Base-by-base conservation (phyloP, 2,329 filamentous ascomycete genomes). In the Aspergillus ibericus region DNA sequence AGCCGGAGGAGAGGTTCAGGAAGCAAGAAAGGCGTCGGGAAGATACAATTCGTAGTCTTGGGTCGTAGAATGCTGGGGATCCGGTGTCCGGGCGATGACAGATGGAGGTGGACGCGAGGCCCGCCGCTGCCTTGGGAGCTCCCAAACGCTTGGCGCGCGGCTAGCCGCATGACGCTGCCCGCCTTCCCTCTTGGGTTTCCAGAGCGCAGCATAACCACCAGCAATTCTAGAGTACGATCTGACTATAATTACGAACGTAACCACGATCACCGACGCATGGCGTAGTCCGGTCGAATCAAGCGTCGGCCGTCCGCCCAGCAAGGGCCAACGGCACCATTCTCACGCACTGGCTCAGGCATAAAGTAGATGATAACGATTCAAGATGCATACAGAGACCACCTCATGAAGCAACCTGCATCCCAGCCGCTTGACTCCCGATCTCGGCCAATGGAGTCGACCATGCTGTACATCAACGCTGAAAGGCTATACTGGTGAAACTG, bases 111-210 rank as follows among this genome's bases (percentile, higher is more conserved):
- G 57, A 69, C 66, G 63, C 65, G 64, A 67, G 61, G 58, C 63
- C 63, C 61, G 65, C 65, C 61, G 65, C 59, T 67, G 64, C 65
- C 66, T 63, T 64, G 62, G 63, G 63, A 68, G 64, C 65, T 68
- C 50, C 55, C 59, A 61, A 59, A 58, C 66, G 64, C 60, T 64
- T 63, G 65, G 55, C 66, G 67, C 67, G 67, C 67, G 66, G 62
- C 59, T 68, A 68, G 53, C 53, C 25, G 55, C 44, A 55, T 44
- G 44, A 34, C 44, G 53, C 42, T 47, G 20, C 22, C 22, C 38
- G n/a, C n/a, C n/a, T 20, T 20, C 42, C 22, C 13, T 36, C 6
- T 29, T 29, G 27, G 27, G 27, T 29, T 4, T 5, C 27, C n/a
- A 29, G 27, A 29, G 29, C 2, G 29, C 27, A 32, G 29, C 9